Evolutionary conservation across 1,284 basidiomycete genomes (phyloP).

Genomic region (Melampsora americana): DNA sequence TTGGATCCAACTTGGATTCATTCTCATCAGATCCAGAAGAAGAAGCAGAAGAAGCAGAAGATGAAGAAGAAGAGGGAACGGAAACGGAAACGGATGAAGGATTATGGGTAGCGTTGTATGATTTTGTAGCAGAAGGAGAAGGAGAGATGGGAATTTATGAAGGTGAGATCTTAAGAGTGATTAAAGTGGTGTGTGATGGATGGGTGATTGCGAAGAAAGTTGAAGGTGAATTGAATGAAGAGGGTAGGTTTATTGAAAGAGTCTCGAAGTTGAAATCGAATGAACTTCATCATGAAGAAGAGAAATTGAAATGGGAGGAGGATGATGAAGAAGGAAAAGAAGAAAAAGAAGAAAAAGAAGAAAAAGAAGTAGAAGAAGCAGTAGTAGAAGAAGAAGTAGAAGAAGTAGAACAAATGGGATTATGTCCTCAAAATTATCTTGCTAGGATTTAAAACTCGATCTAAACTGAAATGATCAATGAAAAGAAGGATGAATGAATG

Average conservation of each 20-base stretch:
- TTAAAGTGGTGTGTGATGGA: constrained; percentile 39
- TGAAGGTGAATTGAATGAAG: constrained; percentile 10
- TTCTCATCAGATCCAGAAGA: no score
- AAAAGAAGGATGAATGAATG: no score
- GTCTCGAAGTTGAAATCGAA: background rate
- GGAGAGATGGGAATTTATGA: constrained; percentile 28
- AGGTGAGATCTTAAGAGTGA: constrained; percentile 27
- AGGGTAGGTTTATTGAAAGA: background rate
- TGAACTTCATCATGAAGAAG: background rate
- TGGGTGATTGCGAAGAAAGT: constrained; percentile 32
- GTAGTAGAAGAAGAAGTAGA: no score
- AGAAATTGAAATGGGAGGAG: no score
- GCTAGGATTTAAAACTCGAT: background rate
- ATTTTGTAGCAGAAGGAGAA: constrained; percentile 26
- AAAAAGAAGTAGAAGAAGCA: background rate
- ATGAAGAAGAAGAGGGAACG: no score
- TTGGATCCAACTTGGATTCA: no score
- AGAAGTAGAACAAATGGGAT: no score
- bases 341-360: background rate
- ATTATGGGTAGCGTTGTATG: constrained; percentile 26
- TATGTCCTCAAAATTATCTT: constrained; percentile 14
- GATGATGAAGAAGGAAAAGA: background rate
- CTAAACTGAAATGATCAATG: no score
- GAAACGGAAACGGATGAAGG: background rate
- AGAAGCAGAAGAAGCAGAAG: no score